Conservation (phyloP, 78 protist species). For the Anaeramoeba flamelloides region DNA sequence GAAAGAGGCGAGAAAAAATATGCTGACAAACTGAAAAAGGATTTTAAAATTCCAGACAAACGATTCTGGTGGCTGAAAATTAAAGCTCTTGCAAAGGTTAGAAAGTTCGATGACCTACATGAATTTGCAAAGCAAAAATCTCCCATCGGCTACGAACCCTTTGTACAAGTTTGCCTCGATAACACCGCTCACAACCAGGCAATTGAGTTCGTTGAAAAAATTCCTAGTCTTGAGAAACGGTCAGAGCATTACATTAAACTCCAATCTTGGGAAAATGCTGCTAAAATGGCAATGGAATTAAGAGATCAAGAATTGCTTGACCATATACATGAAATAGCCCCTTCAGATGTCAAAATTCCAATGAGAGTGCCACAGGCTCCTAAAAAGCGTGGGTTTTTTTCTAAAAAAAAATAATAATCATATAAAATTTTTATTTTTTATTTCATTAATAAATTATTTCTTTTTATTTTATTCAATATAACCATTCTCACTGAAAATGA, state of each 20-base stretch:
- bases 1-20: background rate
- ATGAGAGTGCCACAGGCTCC: no score
- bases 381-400: no score
- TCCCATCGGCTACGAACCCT: background rate
- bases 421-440: no score
- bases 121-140: background rate
- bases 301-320: background rate
- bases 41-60: background rate
- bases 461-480: no score
- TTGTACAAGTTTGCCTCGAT: background rate
- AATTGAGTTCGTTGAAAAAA: background rate
- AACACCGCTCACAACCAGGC: background rate
- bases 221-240: background rate
- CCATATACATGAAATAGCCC: background rate
- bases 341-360: no score
- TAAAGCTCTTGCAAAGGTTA: background rate
- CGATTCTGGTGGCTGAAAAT: background rate
- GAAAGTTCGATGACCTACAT: background rate
- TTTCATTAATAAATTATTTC: no score
- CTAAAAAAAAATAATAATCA: no score
- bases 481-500: no score
- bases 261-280: background rate
- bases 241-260: background rate
- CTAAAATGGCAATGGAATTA: background rate
- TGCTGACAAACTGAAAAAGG: background rate